A percentile compares a stretch with the other conserved stretches of the same genome.
Evolutionary conservation across 2,329 filamentous ascomycete species (phyloP).

Genomic region (Alternaria triticimaculans): DNA sequence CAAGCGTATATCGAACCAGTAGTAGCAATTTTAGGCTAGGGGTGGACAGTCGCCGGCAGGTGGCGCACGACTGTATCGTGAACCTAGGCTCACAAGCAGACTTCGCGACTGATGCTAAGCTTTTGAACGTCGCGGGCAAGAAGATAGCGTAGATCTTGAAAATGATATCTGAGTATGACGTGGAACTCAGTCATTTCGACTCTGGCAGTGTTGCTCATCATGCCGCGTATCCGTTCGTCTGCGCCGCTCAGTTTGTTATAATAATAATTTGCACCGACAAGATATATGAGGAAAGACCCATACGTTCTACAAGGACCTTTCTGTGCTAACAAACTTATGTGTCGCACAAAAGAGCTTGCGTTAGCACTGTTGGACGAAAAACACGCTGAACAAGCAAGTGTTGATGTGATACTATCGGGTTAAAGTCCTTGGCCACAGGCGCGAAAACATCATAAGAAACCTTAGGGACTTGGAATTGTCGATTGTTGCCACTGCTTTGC

Average conservation of each 20-base stretch:
- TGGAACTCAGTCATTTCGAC: not conserved
- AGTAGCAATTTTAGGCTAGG: not conserved
- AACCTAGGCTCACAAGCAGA: not conserved
- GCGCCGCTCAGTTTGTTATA: too few relatives aligned
- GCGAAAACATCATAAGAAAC: not conserved
- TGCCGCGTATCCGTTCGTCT: not conserved
- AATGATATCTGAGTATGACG: not conserved
- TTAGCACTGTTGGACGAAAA: not conserved
- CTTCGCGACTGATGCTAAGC: not conserved
- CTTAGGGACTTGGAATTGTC: not conserved
- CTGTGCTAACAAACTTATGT: not conserved
- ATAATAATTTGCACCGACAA: not conserved
- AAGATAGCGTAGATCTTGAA: not conserved
- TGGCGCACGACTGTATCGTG: not conserved
- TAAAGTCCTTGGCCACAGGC: not conserved
- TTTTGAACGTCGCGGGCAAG: fast-evolving
- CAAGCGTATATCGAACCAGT: not conserved
- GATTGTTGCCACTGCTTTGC: not conserved
- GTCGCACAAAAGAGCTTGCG: not conserved
- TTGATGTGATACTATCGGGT: not conserved
- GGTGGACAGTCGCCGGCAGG: not conserved
- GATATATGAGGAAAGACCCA: not conserved
- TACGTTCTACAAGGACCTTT: not conserved
- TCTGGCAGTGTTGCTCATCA: not conserved
- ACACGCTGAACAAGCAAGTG: not conserved